phyloP scores from a whole-genome alignment of 306 rosid genomes.

The Pyrus communis region DNA sequence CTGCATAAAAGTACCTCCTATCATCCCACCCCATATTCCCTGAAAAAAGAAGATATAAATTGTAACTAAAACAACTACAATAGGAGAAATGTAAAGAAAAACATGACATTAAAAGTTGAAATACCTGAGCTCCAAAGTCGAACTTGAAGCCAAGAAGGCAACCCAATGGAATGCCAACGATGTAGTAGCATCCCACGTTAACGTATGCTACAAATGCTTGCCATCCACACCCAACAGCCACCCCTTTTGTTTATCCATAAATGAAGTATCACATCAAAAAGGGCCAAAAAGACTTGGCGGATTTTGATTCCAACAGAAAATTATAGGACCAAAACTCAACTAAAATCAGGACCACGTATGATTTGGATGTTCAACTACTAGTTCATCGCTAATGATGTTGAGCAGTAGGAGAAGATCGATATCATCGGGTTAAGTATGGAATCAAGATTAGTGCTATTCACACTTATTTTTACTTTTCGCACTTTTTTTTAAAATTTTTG shows the following conservation, averaged over 20 bases:
- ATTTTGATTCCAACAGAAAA: background rate
- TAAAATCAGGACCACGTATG: background rate
- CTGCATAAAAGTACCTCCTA: conserved; percentile 41
- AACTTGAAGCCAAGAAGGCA: conserved; percentile 44
- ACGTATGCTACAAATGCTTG: conserved; percentile 54
- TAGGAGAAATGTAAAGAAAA: no score
- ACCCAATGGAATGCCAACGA: conserved; percentile 39
- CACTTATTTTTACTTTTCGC: no score
- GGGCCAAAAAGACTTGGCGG: background rate
- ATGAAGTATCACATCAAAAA: background rate
- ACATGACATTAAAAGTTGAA: no score
- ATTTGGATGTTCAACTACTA: background rate
- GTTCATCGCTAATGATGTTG: background rate
- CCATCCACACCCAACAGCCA: conserved; percentile 63
- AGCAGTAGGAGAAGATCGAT: background rate
- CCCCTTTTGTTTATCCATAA: conserved; percentile 18
- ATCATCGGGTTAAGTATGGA: no score
- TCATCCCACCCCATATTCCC: conserved; percentile 55
- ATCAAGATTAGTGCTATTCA: no score
- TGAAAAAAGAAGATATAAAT: background rate
- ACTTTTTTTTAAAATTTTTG: no score
- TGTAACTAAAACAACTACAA: no score
- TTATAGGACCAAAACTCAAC: no score
- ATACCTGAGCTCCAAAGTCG: conserved; percentile 34
- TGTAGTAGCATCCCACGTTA: conserved; percentile 43